Base-by-base conservation (phyloP, 208 protist genomes). In the Acanthamoeba healyi region DNA sequence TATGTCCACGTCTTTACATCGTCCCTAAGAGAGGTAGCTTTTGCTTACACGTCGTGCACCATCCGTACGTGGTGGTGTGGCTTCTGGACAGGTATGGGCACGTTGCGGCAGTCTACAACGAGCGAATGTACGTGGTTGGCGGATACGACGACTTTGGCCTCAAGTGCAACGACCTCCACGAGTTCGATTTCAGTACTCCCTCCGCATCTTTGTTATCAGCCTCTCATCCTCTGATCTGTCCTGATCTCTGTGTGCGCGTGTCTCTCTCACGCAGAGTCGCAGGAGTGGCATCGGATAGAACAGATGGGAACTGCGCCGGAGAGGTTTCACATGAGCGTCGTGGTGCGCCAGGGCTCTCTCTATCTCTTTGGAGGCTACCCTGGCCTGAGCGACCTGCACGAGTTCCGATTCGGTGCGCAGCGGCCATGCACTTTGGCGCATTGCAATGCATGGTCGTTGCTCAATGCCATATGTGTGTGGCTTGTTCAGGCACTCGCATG, bases 81-180 rank as follows among this genome's bases (percentile, higher is more conserved):
- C 79, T 26, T 29, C 2, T 61, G 9, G 0, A 36, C 17, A 51
- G 88, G 29, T 93, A 93, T 34, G 89, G 89, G 0, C 89, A 94
- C 49, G 44, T 82, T 24, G 89, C 89, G 29, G 56, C 89, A 15
- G 70, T 93, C 44, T 81, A 93, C 65, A 81, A 81, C 42, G 65
- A 93, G 29, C 44, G 89, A 10, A 93, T 93, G 89, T 82, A 93
- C 36, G 34, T 93, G 1, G 79, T 93, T 74, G 89, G 89, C 44
- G 89, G 89, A 15, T 93, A 93, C 49, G 89, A 93, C 70, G 89
- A 93, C 65, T 81, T 93, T 61, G 89, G 89, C 63, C 67, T 74
- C 65, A 93, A 93, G 65, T 93, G 89, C 89, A 93, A 93, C 70
- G 89, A 93, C 40, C 26, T 82, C 5, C 67, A 93, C 51, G 89